Evolutionary conservation across 1,139 yeast genomes (phyloP).

Genomic region (Yamadazyma epiphylla): DNA sequence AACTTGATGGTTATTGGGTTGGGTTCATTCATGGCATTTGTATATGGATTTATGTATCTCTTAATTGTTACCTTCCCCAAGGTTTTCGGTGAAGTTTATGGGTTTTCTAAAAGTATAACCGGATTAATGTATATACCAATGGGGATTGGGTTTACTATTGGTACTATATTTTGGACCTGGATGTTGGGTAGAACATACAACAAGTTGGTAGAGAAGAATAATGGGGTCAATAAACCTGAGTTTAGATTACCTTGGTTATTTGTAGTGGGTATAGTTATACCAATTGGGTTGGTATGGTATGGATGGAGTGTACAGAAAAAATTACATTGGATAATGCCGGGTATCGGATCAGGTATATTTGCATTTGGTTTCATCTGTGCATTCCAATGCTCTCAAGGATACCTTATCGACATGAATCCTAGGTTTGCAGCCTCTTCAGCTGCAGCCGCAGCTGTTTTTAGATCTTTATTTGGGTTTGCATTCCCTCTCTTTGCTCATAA

Average conservation of each 20-base stretch:
- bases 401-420: constrained; percentile 44
- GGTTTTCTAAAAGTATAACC: constrained; percentile 28
- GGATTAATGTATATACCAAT: constrained; percentile 46
- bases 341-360: constrained; percentile 40
- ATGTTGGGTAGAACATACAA: constrained; percentile 29
- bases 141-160: constrained; percentile 42
- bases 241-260: constrained; percentile 40
- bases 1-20: constrained; percentile 45
- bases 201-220: constrained; percentile 24
- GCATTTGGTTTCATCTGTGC: constrained; percentile 44
- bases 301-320: constrained; percentile 44
- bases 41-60: constrained; percentile 45
- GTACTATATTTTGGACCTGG: constrained; percentile 38
- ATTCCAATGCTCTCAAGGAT: constrained; percentile 41
- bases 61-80: constrained; percentile 44
- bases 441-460: constrained; percentile 46
- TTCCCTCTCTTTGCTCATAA: constrained; percentile 41
- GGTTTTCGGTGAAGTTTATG: constrained; percentile 31
- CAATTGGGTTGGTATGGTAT: constrained; percentile 42
- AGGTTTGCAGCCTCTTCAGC: constrained; percentile 43
- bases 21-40: constrained; percentile 45
- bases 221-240: constrained; percentile 40
- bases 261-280: constrained; percentile 32
- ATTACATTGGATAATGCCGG: constrained; percentile 47
- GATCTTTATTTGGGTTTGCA: constrained; percentile 40